Evolutionary conservation across 225 moss, liverwort and hornwort genomes (phyloP).

Genomic region (Straminergon stramineum): DNA sequence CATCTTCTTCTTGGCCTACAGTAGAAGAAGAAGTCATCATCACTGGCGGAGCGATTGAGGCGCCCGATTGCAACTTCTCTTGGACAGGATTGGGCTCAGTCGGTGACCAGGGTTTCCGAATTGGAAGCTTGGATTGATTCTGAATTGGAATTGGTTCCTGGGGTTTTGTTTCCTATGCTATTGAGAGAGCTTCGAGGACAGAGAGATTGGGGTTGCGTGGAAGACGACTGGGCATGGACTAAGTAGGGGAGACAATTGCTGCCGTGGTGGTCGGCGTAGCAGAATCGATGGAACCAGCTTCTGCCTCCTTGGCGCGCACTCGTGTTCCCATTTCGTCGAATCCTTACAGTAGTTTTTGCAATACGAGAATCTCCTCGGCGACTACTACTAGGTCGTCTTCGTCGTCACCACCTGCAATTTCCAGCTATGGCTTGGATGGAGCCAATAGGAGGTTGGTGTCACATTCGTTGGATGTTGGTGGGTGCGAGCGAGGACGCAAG

Average conservation of each 20-base stretch:
- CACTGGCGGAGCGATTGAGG: neutral
- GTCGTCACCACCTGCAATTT: neutral
- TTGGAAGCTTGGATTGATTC: neutral
- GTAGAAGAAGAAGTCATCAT: too few relatives aligned
- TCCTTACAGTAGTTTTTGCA: neutral
- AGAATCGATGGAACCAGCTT: constrained; percentile 21
- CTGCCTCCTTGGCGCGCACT: neutral
- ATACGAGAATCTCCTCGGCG: neutral
- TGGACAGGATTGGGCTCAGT: neutral
- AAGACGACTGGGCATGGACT: neutral
- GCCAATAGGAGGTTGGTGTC: neutral
- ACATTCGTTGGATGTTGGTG: constrained; percentile 3
- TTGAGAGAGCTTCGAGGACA: neutral
- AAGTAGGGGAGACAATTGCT: neutral
- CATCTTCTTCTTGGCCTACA: neutral
- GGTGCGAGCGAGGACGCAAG: constrained; percentile 21
- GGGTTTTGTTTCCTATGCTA: neutral
- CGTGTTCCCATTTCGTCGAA: neutral
- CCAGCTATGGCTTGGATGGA: constrained; percentile 3
- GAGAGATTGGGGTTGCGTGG: neutral
- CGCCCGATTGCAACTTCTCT: neutral
- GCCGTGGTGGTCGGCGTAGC: neutral
- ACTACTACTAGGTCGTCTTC: neutral
- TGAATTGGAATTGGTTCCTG: neutral
- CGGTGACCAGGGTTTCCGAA: neutral